Percentiles rank a stretch among this genome's conserved stretches.
These are phyloP conservation scores for Tricholoma matsutake DNA, from an alignment of 768 basidiomycete species.

Conservation along the genomic window DNA sequence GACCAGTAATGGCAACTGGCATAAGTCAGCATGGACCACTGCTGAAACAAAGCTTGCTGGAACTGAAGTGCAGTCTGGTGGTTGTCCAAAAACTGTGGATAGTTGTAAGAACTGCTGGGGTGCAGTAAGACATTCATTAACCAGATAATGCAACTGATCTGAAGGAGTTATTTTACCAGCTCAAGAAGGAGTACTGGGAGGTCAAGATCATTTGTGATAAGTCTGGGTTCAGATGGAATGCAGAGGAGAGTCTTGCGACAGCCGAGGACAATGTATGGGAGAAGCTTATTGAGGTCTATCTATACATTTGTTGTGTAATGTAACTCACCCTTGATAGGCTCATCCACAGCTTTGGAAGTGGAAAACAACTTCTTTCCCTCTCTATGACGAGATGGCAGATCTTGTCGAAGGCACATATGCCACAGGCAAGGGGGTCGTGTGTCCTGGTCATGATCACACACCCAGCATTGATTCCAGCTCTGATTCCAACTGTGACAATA, in stretches of 20 bases:
- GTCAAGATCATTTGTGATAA: slow-evolving; percentile 17
- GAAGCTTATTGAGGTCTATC: slow-evolving; percentile 11
- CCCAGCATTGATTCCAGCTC: neutral
- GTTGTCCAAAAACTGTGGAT: slow-evolving; percentile 7
- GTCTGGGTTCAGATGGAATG: slow-evolving; percentile 30
- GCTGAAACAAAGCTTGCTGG: slow-evolving; percentile 15
- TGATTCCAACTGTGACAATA: neutral
- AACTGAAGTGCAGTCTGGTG: slow-evolving; percentile 11
- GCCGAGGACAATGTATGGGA: slow-evolving; percentile 28
- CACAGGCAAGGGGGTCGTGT: slow-evolving; percentile 11
- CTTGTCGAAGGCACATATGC: slow-evolving; percentile 15
- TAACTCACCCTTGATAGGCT: slow-evolving; percentile 6
- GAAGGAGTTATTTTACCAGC: slow-evolving; percentile 13
- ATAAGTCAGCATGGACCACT: slow-evolving; percentile 13
- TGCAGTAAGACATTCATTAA: slow-evolving; percentile 9
- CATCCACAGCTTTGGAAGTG: slow-evolving; percentile 17
- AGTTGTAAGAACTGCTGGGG: slow-evolving; percentile 16
- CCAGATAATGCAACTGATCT: neutral
- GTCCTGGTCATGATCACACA: slow-evolving; percentile 6
- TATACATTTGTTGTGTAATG: neutral
- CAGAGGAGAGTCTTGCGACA: slow-evolving; percentile 18
- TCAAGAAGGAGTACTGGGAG: slow-evolving; percentile 19
- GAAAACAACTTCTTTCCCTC: slow-evolving; percentile 20
- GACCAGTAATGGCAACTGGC: slow-evolving; percentile 19
- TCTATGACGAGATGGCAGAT: slow-evolving; percentile 17